Evolutionary conservation across 2,329 filamentous ascomycete genomes (phyloP), one percentile per base, ranked within the genome.

Genomic region (Canariomyces notabilis): DNA sequence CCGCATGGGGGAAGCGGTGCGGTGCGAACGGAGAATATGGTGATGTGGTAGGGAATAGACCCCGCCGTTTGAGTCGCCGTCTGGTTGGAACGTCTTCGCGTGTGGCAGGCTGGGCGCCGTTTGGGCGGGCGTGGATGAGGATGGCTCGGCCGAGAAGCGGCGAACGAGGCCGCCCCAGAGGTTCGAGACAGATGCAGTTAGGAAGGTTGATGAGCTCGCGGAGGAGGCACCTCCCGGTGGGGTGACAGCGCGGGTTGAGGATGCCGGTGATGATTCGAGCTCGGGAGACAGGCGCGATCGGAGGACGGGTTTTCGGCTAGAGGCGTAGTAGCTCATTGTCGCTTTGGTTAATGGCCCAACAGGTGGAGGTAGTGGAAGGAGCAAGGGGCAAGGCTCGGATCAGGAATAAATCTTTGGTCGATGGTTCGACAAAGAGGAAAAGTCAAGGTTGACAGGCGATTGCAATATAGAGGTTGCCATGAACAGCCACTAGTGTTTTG

Each of bases 1-100:
- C 56, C 89, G 85, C 64, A 95, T 89, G 2, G 89, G 89, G 11
- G 85, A 89, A 6, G 79, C 76, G 43, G 77, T 81, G 54, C 87
- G 80, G 46, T 72, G 70, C 4, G 70, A 34, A n/a, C n/a, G n/a
- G n/a, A n/a, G n/a, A n/a, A n/a, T n/a, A 58, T 66, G 58, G 7
- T 70, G 37, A 59, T 67, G 58, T 47, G 76, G 71, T 53, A 79
- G 76, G 19, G 72, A 74, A 64, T 80, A 87, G 51, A 83, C 75
- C 42, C 76, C 75, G 55, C 73, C 71, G 62, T 82, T 68, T 53
- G 75, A 74, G 54, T 54, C 34, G 33, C 50, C 47, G 41, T 50
- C 46, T 11, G 46, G 37, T 19, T 50, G 47, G 26, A 45, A 56
- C 12, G 58, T 55, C 43, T 60, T 50, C 42, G 61, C 56, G 46